A percentile compares a stretch with the other conserved stretches of the same genome.
These are phyloP conservation scores for Fusarium annulatum DNA, from an alignment of 2,329 filamentous ascomycete genomes.

Conservation along the genomic window DNA sequence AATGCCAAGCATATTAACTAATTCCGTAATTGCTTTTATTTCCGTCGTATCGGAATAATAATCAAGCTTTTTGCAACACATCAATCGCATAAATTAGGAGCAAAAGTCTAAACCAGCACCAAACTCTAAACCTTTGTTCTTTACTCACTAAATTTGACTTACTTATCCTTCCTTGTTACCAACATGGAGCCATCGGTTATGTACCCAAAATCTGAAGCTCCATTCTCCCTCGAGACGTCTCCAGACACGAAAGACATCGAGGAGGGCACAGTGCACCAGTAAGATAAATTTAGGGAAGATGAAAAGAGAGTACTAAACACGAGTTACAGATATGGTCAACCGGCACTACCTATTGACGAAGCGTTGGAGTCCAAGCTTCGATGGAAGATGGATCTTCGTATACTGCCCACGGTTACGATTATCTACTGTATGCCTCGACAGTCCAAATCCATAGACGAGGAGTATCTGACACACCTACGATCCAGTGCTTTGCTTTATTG, in stretches of 20 bases:
- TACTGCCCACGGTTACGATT: neutral
- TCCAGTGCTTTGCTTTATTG: neutral
- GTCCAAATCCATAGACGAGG: neutral
- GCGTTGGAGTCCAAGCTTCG: neutral
- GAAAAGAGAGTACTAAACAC: neutral
- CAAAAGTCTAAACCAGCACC: fast-evolving
- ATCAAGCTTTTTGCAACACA: neutral
- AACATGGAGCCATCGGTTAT: neutral
- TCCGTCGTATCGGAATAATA: neutral
- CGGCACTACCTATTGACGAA: neutral
- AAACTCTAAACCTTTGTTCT: neutral
- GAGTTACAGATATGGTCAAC: neutral
- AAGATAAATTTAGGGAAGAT: neutral
- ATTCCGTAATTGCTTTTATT: neutral
- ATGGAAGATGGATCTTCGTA: slow-evolving; percentile 3
- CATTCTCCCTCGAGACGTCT: neutral
- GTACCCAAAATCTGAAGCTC: neutral
- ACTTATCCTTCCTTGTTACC: fast-evolving
- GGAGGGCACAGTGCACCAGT: neutral
- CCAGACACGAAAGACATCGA: neutral
- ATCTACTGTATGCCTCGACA: neutral
- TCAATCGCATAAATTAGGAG: neutral
- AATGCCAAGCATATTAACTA: neutral
- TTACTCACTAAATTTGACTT: neutral
- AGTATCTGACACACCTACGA: neutral